Percentiles rank a stretch among this genome's conserved stretches.
Evolutionary conservation across 2,329 filamentous ascomycete genomes (phyloP).

Genomic region (Fusarium sp.): DNA sequence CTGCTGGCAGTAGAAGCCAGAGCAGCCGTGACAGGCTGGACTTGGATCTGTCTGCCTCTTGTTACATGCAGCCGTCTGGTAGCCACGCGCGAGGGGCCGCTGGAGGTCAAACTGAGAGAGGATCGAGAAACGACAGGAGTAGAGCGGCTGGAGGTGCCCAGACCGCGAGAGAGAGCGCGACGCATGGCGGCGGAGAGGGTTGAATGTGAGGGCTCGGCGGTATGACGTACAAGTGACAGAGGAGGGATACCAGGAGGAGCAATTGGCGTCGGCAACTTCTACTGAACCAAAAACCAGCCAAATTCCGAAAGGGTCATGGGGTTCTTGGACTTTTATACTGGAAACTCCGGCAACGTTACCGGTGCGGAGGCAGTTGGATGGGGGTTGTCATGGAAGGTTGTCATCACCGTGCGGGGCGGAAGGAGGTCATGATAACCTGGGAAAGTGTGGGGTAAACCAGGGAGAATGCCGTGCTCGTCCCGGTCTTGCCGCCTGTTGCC

Average conservation of each 20-base stretch:
- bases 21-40: slow-evolving; percentile 59
- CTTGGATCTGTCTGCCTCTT: slow-evolving; percentile 62
- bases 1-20: slow-evolving; percentile 64
- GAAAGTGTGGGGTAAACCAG: slow-evolving; percentile 35
- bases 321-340: slow-evolving; percentile 29
- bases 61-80: slow-evolving; percentile 66
- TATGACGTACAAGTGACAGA: neutral
- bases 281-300: slow-evolving; percentile 20
- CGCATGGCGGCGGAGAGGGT: slow-evolving; percentile 52
- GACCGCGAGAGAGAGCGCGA: slow-evolving; percentile 55
- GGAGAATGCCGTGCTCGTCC: slow-evolving; percentile 6
- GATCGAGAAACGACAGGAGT: slow-evolving; percentile 41
- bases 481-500: slow-evolving; percentile 25
- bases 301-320: slow-evolving; percentile 18
- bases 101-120: slow-evolving; percentile 51
- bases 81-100: slow-evolving; percentile 51
- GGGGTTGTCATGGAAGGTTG: neutral
- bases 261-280: slow-evolving; percentile 25
- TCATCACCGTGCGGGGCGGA: slow-evolving; percentile 27
- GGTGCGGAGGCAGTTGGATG: neutral
- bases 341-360: slow-evolving; percentile 22
- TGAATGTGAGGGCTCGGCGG: neutral
- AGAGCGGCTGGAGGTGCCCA: slow-evolving; percentile 48
- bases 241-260: neutral
- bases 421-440: slow-evolving; percentile 29